These are phyloP conservation scores for Xylariaceae sp. DNA, from an alignment of 2,329 filamentous ascomycete genomes.

Conservation along the genomic window DNA sequence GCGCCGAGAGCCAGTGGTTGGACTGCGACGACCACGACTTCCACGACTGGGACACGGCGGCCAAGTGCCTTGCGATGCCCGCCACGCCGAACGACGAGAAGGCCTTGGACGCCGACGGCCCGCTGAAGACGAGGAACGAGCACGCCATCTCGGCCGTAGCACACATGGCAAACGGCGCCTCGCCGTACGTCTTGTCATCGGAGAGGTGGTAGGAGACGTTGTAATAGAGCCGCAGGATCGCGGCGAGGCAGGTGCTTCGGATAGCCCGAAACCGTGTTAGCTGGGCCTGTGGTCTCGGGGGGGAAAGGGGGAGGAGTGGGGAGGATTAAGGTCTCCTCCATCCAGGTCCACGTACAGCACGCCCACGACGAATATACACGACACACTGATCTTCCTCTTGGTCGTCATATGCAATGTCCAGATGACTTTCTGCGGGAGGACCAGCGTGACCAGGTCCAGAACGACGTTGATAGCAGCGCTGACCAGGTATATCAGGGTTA, in stretches of 20 bases:
- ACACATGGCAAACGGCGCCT: not conserved
- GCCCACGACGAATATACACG: slow-evolving; percentile 1
- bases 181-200: not conserved
- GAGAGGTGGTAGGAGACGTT: not conserved
- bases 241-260: not conserved
- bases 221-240: not conserved
- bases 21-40: not conserved
- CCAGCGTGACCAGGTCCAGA: slow-evolving; percentile 2
- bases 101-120: not conserved
- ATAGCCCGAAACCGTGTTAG: not conserved
- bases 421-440: slow-evolving; percentile 2
- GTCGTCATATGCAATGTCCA: slow-evolving; percentile 1
- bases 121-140: not conserved
- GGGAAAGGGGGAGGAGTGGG: not conserved
- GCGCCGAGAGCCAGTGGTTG: no score
- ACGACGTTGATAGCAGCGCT: slow-evolving; percentile 1
- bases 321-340: not conserved
- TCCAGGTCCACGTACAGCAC: not conserved
- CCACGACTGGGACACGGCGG: not conserved
- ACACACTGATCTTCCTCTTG: slow-evolving; percentile 2
- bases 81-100: not conserved
- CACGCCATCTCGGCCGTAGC: not conserved
- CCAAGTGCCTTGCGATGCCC: not conserved
- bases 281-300: not conserved
- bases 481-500: not conserved